phyloP scores from a whole-genome alignment of 352 stramenopile species.

The Globisporangium irregulare region DNA sequence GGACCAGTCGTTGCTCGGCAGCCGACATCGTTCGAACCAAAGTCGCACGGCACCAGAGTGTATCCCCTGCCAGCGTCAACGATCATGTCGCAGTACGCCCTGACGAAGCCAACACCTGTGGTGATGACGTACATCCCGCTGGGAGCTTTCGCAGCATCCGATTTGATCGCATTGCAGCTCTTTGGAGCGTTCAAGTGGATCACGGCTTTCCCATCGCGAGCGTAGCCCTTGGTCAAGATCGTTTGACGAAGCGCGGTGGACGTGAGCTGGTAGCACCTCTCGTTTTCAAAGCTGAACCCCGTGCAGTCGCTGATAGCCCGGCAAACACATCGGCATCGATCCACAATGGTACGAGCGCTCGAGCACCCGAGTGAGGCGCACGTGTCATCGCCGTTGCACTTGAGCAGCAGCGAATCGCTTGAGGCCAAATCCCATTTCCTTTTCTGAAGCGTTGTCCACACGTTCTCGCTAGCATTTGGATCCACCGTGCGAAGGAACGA shows the following conservation, averaged over 20 bases:
- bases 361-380: slow-evolving; percentile 31
- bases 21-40: slow-evolving; percentile 26
- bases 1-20: slow-evolving; percentile 32
- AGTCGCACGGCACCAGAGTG: slow-evolving; percentile 47
- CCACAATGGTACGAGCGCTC: slow-evolving; percentile 28
- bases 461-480: slow-evolving; percentile 27
- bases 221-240: slow-evolving; percentile 29
- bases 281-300: slow-evolving; percentile 34
- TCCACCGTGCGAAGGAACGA: slow-evolving; percentile 30
- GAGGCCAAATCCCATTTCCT: slow-evolving; percentile 32
- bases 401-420: slow-evolving; percentile 29
- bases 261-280: slow-evolving; percentile 39
- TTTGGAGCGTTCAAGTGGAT: slow-evolving; percentile 58
- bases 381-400: slow-evolving; percentile 23
- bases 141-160: slow-evolving; percentile 21
- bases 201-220: slow-evolving; percentile 16
- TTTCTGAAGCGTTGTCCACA: slow-evolving; percentile 38
- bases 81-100: slow-evolving; percentile 55
- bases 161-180: slow-evolving; percentile 55
- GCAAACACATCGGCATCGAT: slow-evolving; percentile 51
- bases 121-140: slow-evolving; percentile 46
- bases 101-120: slow-evolving; percentile 35
- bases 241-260: slow-evolving; percentile 36
- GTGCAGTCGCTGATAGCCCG: slow-evolving; percentile 29
- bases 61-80: slow-evolving; percentile 49